phyloP scores from a whole-genome alignment of 2,329 filamentous ascomycete species.

The Ceratocystis smalleyi region DNA sequence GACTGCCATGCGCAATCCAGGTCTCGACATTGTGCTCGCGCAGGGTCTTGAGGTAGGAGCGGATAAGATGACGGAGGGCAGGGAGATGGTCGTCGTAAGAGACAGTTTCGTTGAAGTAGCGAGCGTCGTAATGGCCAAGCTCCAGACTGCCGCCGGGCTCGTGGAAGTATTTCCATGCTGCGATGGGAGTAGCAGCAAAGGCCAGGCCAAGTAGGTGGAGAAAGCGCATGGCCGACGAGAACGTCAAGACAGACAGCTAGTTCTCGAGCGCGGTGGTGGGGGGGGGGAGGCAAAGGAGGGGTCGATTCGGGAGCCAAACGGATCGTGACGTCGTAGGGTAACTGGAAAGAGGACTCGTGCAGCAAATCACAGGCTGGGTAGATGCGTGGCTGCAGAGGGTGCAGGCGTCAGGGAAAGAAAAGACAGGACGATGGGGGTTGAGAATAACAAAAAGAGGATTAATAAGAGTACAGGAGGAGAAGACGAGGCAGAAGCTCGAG shows the following conservation, averaged over 20 bases:
- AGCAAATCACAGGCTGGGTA: neutral
- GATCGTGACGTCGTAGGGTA: neutral
- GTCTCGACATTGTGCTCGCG: conserved; percentile 53
- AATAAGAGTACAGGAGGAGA: neutral
- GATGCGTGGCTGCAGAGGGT: neutral
- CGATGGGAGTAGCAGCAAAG: conserved; percentile 12
- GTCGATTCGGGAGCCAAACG: neutral
- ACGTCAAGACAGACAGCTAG: too few relatives aligned
- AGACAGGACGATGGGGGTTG: neutral
- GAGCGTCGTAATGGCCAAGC: conserved; percentile 57
- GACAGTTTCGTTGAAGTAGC: conserved; percentile 51
- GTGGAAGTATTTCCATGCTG: conserved; percentile 44
- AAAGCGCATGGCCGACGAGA: conserved; percentile 13
- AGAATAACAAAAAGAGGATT: neutral
- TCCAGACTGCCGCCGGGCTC: conserved; percentile 46
- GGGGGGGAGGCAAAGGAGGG: neutral
- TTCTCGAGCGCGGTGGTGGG: neutral
- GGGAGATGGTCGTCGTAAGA: conserved; percentile 50
- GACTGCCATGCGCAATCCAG: conserved; percentile 73
- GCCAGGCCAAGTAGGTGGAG: conserved; percentile 12
- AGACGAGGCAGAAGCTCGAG: too few relatives aligned
- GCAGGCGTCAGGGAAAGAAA: neutral
- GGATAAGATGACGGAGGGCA: conserved; percentile 53
- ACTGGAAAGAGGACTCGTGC: too few relatives aligned
- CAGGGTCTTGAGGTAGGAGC: conserved; percentile 57